Conservation (phyloP, 257 asterid species). For the Echium plantagineum region DNA sequence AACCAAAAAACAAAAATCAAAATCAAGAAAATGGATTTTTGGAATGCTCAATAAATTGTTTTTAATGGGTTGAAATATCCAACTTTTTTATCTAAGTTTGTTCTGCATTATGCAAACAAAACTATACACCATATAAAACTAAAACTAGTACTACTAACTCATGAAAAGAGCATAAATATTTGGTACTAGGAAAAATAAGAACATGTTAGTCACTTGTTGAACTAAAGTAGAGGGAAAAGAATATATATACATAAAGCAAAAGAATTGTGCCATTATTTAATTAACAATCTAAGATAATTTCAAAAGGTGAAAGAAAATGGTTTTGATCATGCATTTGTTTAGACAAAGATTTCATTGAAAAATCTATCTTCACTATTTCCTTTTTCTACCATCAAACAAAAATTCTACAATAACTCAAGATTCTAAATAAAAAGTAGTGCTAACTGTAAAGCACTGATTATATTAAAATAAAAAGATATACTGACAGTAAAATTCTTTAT, state of each 20-base stretch:
- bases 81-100: not conserved
- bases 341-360: not conserved
- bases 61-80: not conserved
- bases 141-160: not conserved
- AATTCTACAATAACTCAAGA: no score
- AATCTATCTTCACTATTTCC: no score
- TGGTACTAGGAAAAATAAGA: not conserved
- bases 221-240: not conserved
- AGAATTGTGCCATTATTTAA: constrained; percentile 22
- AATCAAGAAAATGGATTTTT: no score
- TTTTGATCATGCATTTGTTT: not conserved
- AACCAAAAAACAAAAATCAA: not conserved
- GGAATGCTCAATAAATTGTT: not conserved
- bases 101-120: no score
- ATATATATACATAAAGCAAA: not conserved
- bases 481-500: no score
- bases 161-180: not conserved
- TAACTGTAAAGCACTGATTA: no score
- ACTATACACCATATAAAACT: not conserved
- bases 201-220: no score
- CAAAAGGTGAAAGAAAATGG: not conserved
- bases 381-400: no score
- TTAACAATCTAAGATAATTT: not conserved
- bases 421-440: no score
- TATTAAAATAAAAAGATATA: no score